Conservation (phyloP, 768 basidiomycete genomes). For the Postia placenta region DNA sequence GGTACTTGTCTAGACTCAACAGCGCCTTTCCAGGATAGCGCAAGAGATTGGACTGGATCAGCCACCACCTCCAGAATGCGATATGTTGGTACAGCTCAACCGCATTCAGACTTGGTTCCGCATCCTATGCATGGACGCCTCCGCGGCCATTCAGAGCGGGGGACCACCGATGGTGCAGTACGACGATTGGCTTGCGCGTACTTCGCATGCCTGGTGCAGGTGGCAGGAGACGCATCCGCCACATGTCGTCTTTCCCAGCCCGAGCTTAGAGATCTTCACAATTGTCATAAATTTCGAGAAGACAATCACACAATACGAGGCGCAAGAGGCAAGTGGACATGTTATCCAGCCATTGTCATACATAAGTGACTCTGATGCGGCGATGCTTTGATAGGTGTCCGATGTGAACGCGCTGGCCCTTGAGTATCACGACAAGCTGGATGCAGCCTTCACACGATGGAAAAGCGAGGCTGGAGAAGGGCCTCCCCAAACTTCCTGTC, state of each 20-base stretch:
- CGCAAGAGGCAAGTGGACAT: background rate
- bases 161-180: slow-evolving; percentile 56
- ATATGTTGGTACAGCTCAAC: slow-evolving; percentile 57
- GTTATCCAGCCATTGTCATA: background rate
- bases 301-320: slow-evolving; percentile 8
- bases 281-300: slow-evolving; percentile 42
- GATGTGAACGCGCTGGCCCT: slow-evolving; percentile 31
- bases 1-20: no score
- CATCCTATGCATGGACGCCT: slow-evolving; percentile 64
- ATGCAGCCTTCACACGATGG: slow-evolving; percentile 26
- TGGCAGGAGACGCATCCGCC: slow-evolving; percentile 14
- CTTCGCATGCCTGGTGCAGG: slow-evolving; percentile 31
- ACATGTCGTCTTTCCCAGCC: slow-evolving; percentile 35
- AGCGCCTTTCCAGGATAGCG: slow-evolving; percentile 59
- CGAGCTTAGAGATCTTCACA: slow-evolving; percentile 45
- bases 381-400: slow-evolving; percentile 23
- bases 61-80: slow-evolving; percentile 29
- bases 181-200: slow-evolving; percentile 53
- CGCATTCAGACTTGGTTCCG: slow-evolving; percentile 65
- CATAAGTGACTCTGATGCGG: background rate
- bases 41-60: slow-evolving; percentile 60
- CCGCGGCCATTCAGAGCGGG: slow-evolving; percentile 63
- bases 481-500: background rate
- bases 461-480: slow-evolving; percentile 1
- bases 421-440: slow-evolving; percentile 32